phyloP scores from a whole-genome alignment of 495 filamentous ascomycete species.

The Neurospora hispaniola region DNA sequence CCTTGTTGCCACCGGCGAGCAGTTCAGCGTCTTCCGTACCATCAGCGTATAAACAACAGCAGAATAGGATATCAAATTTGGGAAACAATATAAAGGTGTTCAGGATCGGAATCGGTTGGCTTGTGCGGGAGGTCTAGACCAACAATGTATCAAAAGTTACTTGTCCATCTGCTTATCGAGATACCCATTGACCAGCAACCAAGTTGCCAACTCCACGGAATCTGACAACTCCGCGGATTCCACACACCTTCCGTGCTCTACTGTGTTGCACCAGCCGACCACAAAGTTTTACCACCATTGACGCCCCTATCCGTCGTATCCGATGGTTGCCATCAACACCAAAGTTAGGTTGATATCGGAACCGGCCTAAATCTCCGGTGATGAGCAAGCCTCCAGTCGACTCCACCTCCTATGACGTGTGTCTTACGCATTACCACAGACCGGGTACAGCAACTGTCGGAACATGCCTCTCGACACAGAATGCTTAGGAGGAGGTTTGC shows the following conservation, averaged over 20 bases:
- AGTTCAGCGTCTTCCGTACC: slow-evolving; percentile 65
- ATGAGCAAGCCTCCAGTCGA: neutral
- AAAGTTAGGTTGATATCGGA: neutral
- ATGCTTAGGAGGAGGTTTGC: neutral
- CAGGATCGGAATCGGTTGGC: neutral
- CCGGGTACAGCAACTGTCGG: neutral
- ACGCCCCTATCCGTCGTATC: neutral
- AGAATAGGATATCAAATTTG: neutral
- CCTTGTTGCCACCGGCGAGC: slow-evolving; percentile 79
- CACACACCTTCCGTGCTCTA: neutral
- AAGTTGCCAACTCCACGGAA: neutral
- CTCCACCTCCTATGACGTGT: neutral
- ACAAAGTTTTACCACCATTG: neutral
- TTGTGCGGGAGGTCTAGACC: neutral
- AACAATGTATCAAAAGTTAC: neutral
- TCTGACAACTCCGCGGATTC: neutral
- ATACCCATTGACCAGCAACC: neutral
- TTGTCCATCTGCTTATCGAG: neutral
- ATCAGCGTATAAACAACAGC: slow-evolving; percentile 46
- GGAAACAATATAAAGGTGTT: neutral
- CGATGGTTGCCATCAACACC: too few relatives aligned
- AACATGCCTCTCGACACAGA: neutral
- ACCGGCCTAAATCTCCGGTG: neutral
- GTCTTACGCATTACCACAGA: neutral
- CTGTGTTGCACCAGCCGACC: neutral